Conservation (phyloP, 176 grass and related monocot species). For the Paspalum notatum region DNA sequence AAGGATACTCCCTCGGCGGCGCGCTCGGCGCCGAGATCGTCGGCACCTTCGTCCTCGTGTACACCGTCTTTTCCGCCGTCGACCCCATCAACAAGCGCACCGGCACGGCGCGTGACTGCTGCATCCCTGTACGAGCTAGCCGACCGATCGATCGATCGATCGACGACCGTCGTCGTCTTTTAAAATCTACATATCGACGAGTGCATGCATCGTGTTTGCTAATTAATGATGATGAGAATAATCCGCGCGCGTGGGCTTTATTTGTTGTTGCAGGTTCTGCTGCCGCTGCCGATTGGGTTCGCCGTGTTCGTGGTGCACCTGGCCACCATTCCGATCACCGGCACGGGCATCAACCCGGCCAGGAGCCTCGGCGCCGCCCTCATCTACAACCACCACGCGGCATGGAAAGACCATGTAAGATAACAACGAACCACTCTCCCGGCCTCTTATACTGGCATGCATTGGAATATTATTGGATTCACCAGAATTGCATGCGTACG, state of each 20-base stretch:
- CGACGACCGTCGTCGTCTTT: too few relatives aligned
- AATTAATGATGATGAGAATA: too few relatives aligned
- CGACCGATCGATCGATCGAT: too few relatives aligned
- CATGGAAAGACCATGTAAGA: conserved; percentile 79
- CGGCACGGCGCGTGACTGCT: conserved; percentile 63
- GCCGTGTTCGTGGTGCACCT: conserved; percentile 88
- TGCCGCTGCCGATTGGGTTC: conserved; percentile 88
- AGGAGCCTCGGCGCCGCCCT: conserved; percentile 87
- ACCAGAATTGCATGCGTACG: too few relatives aligned
- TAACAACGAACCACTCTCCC: too few relatives aligned
- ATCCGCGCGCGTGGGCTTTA: background rate
- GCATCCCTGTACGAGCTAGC: conserved; percentile 47
- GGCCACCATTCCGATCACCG: conserved; percentile 91
- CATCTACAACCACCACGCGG: conserved; percentile 55
- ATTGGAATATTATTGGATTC: too few relatives aligned
- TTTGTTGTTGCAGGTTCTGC: conserved; percentile 48
- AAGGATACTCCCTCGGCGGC: conserved; percentile 37
- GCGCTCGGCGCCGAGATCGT: conserved; percentile 70
- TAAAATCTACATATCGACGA: too few relatives aligned
- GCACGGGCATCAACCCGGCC: conserved; percentile 88
- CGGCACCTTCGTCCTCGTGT: conserved; percentile 88
- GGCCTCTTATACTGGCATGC: too few relatives aligned
- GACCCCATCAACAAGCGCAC: conserved; percentile 82
- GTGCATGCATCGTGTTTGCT: too few relatives aligned
- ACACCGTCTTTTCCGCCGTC: conserved; percentile 73